Evolutionary conservation across 805 yeast species (phyloP).

Genomic region (Kodamaea fukazawae): DNA sequence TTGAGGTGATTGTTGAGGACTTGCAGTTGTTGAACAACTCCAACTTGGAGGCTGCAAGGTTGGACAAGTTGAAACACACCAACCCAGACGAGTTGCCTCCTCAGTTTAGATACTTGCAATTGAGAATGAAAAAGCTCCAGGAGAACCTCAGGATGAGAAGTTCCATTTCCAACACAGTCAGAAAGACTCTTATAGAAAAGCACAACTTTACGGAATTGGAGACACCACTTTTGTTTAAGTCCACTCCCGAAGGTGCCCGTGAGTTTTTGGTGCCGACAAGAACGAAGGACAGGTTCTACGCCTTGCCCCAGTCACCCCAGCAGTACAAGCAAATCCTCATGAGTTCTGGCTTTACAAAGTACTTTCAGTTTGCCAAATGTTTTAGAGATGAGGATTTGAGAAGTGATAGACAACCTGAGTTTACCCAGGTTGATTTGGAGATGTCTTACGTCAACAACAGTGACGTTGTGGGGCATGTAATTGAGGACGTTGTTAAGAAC

Average conservation of each 20-base stretch:
- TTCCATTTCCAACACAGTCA: conserved; percentile 46
- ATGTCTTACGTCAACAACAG: conserved; percentile 74
- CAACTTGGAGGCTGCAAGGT: conserved; percentile 62
- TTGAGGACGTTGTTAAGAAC: conserved; percentile 53
- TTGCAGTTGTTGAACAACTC: conserved; percentile 62
- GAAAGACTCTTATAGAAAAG: conserved; percentile 37
- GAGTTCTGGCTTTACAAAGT: conserved; percentile 87
- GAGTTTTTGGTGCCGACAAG: conserved; percentile 95
- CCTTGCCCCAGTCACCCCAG: conserved; percentile 96
- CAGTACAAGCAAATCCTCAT: conserved; percentile 92
- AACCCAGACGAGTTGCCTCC: conserved; percentile 64
- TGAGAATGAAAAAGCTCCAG: conserved; percentile 61
- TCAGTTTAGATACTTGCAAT: conserved; percentile 76
- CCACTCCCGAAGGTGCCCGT: conserved; percentile 97
- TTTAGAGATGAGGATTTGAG: conserved; percentile 95
- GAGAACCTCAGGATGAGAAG: conserved; percentile 55
- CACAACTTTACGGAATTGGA: conserved; percentile 76
- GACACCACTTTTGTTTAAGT: conserved; percentile 88
- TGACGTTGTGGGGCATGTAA: conserved; percentile 62
- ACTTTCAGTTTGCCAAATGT: conserved; percentile 90
- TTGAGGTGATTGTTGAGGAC: conserved; percentile 58
- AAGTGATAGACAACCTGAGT: conserved; percentile 95
- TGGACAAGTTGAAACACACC: conserved; percentile 55
- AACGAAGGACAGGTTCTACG: conserved; percentile 60
- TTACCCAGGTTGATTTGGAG: conserved; percentile 95